Evolutionary conservation across 2,329 filamentous ascomycete genomes (phyloP), one percentile per base, ranked within the genome.

Genomic region (Trichoderma oligosporum): DNA sequence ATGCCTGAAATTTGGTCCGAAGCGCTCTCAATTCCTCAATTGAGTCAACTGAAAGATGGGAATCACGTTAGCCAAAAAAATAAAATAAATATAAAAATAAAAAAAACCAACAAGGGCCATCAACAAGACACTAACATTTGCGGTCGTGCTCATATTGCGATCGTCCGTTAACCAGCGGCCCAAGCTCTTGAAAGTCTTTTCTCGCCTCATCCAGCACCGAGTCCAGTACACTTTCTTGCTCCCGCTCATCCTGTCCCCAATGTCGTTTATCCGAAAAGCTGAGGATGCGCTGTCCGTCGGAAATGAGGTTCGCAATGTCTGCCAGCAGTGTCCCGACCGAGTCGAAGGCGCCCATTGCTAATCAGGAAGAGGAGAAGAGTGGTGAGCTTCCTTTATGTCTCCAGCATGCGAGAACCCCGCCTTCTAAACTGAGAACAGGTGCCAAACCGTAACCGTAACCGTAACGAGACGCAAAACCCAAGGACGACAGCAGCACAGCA

Each of bases 231-330:
- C 76, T 78, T 57, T 79, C 68, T 71, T 84, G 82, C 65, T 84
- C 81, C 66, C 82, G 78, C 71, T 84, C 82, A 73, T 83, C 81
- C 20, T 74, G 71, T 0, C 77, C 79, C 82, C 82, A 84, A 60
- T 79, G 77, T 42, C 76, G 75, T 70, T 83, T 83, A 68, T 84
- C 82, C 64, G 81, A 77, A 62, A 81, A 76, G 70, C 74, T 74
- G 65, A 84, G 71, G 62, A 78, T 78, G 65, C 79, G 80, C 63
- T 83, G 70, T 58, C 75, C 76, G 62, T 82, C 78, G 65, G 74
- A 74, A 63, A 84, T 68, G 52, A 77, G 73, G 61, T 74, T 79
- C 63, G 82, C 82, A 68, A 84, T 82, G 70, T 74, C 74, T 66
- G 81, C 81, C 68, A 84, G 78, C 66, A 83, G 75, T 62, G 77